Conservation (phyloP, 2,329 filamentous ascomycete genomes). For the Neocatenulostroma microsporum region DNA sequence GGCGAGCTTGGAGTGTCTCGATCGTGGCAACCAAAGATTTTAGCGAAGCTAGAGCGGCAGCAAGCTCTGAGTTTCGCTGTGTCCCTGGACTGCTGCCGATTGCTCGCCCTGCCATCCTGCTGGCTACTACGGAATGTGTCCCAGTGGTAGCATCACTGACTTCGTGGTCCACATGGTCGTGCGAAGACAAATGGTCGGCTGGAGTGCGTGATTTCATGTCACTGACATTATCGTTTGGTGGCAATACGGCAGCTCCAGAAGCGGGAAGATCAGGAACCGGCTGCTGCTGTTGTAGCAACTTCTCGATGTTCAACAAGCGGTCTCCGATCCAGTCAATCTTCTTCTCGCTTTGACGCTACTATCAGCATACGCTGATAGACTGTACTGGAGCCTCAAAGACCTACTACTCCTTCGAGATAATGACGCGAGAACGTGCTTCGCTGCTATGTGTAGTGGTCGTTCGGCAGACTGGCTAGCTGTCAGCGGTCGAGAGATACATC, state of each 20-base stretch:
- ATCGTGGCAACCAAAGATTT: slow-evolving; percentile 10
- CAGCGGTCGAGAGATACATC: background rate
- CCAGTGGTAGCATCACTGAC: slow-evolving; percentile 9
- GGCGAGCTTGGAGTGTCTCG: slow-evolving; percentile 8
- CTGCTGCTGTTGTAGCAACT: slow-evolving; percentile 10
- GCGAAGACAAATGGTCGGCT: too few species aligned
- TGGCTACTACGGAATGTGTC: slow-evolving; percentile 8
- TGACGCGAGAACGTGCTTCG: slow-evolving; percentile 12
- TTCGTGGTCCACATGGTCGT: too few species aligned
- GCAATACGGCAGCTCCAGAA: too few species aligned
- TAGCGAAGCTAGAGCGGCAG: slow-evolving; percentile 8
- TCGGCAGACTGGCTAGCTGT: slow-evolving; percentile 7
- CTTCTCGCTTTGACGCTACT: slow-evolving; percentile 13
- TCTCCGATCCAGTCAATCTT: slow-evolving; percentile 19
- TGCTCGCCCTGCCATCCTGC: slow-evolving; percentile 9
- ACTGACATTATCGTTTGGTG: too few species aligned
- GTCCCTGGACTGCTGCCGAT: slow-evolving; percentile 8
- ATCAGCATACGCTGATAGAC: slow-evolving; percentile 1
- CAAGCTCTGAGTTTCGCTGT: slow-evolving; percentile 8
- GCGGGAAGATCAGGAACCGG: too few species aligned
- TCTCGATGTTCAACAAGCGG: slow-evolving; percentile 15
- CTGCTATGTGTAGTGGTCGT: slow-evolving; percentile 5
- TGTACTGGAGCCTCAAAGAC: background rate
- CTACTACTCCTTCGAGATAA: slow-evolving; percentile 14
- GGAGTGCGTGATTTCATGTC: too few species aligned